Conservation (phyloP, 208 protist genomes). For the Leishmania martiniquensis region DNA sequence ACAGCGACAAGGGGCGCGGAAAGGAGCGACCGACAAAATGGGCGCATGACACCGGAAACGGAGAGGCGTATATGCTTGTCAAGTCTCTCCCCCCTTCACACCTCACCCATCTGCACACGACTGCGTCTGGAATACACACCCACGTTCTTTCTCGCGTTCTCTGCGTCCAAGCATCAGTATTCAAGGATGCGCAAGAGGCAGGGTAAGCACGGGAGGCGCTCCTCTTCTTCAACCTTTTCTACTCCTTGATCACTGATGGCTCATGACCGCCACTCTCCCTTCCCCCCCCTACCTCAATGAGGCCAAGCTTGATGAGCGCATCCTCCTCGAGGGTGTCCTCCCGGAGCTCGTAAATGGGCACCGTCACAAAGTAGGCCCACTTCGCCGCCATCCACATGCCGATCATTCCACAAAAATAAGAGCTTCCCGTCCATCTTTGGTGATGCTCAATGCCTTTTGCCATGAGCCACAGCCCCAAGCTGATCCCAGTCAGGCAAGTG, state of each 20-base stretch:
- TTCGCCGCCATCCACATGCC: conserved; percentile 65
- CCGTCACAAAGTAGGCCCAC: conserved; percentile 68
- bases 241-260: conserved; percentile 6
- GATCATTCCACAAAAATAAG: conserved; percentile 79
- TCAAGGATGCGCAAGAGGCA: not conserved
- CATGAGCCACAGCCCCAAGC: conserved; percentile 64
- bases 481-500: conserved; percentile 39
- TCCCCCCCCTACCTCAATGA: not conserved
- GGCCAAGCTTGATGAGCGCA: conserved; percentile 19
- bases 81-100: not conserved
- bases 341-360: conserved; percentile 49
- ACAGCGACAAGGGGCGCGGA: not conserved
- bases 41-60: not conserved
- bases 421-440: conserved; percentile 60
- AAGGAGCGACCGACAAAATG: not conserved
- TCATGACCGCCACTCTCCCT: not conserved
- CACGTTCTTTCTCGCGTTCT: not conserved
- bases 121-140: not conserved
- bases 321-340: conserved; percentile 50
- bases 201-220: not conserved
- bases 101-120: not conserved
- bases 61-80: not conserved
- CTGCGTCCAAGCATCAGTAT: not conserved
- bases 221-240: not conserved
- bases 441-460: conserved; percentile 44